phyloP scores from a whole-genome alignment of 164 flowering plant species.

The Tinospora cordifolia region DNA sequence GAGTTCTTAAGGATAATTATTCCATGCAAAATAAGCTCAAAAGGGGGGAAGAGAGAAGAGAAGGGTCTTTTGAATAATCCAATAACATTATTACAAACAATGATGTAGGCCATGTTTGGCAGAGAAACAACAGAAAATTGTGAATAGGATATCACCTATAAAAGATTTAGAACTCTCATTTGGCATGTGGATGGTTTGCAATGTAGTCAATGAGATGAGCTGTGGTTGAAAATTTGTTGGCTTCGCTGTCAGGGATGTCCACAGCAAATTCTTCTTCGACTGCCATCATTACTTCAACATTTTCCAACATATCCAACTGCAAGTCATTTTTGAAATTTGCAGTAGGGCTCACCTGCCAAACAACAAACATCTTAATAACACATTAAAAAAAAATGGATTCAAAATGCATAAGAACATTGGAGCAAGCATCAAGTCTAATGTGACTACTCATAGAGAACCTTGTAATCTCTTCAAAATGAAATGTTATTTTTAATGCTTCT shows the following conservation, averaged over 20 bases:
- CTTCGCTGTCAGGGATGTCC: constrained; percentile 35
- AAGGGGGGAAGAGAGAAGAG: background rate
- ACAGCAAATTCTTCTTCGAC: constrained; percentile 40
- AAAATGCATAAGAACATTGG: background rate
- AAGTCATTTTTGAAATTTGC: constrained; percentile 36
- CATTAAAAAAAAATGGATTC: background rate
- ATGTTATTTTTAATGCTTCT: background rate
- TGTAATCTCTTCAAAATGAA: background rate
- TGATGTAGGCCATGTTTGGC: constrained; percentile 1
- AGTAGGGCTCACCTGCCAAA: constrained; percentile 31
- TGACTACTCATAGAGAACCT: background rate
- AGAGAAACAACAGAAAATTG: constrained; percentile 3
- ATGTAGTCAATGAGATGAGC: constrained; percentile 36
- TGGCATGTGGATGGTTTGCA: constrained; percentile 37
- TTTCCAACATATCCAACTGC: constrained; percentile 36
- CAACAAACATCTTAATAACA: background rate
- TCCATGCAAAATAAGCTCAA: background rate
- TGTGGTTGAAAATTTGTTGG: constrained; percentile 32
- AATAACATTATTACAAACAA: constrained; percentile 10
- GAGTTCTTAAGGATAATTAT: constrained; percentile 4
- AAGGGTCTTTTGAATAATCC: background rate
- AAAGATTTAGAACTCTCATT: constrained; percentile 18
- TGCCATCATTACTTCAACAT: constrained; percentile 34
- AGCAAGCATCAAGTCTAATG: background rate
- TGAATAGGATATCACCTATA: constrained; percentile 4